Conservation (phyloP, 805 yeast genomes). For the Wickerhamia fluorescens region DNA sequence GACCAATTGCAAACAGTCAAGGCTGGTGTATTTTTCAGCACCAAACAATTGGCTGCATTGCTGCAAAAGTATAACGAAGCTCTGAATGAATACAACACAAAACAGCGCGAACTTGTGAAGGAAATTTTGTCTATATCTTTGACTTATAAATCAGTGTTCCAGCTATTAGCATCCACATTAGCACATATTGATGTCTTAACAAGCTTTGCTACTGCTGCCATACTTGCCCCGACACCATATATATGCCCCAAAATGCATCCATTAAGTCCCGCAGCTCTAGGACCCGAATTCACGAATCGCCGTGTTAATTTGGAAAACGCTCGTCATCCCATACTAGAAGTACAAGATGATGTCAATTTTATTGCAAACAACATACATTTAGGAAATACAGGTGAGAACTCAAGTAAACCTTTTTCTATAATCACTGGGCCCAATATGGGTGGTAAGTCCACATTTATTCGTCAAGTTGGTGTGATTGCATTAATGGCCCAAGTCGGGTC, state of each 20-base stretch:
- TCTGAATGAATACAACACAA: slow-evolving; percentile 59
- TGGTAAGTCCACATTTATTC: slow-evolving; percentile 88
- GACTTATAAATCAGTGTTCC: slow-evolving; percentile 75
- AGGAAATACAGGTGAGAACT: slow-evolving; percentile 31
- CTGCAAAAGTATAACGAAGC: slow-evolving; percentile 53
- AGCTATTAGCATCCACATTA: slow-evolving; percentile 54
- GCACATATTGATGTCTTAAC: slow-evolving; percentile 78
- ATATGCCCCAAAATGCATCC: slow-evolving; percentile 66
- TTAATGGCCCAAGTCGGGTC: slow-evolving; percentile 87
- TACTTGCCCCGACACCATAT: slow-evolving; percentile 73
- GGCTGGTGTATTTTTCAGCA: slow-evolving; percentile 92
- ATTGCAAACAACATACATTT: slow-evolving; percentile 85
- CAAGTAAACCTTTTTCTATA: slow-evolving; percentile 59
- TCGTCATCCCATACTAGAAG: slow-evolving; percentile 92
- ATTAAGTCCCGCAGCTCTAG: slow-evolving; percentile 25
- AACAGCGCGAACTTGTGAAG: slow-evolving; percentile 71
- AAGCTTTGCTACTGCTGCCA: slow-evolving; percentile 78
- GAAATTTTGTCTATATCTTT: slow-evolving; percentile 78
- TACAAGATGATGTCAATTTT: slow-evolving; percentile 83
- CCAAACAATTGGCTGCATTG: slow-evolving; percentile 52
- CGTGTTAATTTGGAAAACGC: slow-evolving; percentile 59
- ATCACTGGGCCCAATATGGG: slow-evolving; percentile 98
- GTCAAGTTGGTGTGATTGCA: slow-evolving; percentile 84
- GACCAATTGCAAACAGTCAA: slow-evolving; percentile 85
- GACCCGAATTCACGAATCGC: slow-evolving; percentile 29